Conservation (phyloP, 441 rosid genomes). For the Eugenia klotzschiana region DNA sequence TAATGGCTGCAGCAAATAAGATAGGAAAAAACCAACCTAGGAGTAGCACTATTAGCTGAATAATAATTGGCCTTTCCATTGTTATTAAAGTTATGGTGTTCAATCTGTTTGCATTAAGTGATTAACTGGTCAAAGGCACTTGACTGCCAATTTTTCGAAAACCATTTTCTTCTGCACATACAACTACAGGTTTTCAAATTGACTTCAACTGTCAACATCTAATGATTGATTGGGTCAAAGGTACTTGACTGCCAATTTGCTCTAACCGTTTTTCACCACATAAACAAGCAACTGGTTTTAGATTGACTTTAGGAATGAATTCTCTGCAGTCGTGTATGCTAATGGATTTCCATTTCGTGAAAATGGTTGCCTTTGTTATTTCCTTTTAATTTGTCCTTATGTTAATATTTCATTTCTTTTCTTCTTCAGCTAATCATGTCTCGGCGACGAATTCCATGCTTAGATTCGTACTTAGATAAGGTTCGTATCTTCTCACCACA, state of each 20-base stretch:
- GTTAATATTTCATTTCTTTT: neutral
- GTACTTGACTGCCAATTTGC: neutral
- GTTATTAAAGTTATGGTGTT: neutral
- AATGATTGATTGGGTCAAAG: neutral
- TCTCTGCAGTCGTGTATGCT: neutral
- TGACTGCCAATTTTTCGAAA: neutral
- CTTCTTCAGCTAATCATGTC: conserved; percentile 79
- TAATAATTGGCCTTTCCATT: neutral
- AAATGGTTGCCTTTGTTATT: neutral
- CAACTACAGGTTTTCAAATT: neutral
- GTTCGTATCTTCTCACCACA: conserved; percentile 18
- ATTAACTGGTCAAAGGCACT: neutral
- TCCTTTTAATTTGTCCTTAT: neutral
- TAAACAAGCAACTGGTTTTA: neutral
- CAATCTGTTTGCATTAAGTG: neutral
- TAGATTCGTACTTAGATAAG: conserved; percentile 98
- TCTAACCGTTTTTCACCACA: neutral
- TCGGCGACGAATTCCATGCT: conserved; percentile 85
- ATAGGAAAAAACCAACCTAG: neutral
- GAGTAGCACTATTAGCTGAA: neutral
- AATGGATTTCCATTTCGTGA: neutral
- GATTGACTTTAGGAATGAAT: neutral
- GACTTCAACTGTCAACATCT: neutral
- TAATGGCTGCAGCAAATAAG: neutral
- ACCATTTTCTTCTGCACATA: neutral